Conservation (phyloP, 768 basidiomycete genomes). For the Lactarius psammicola region DNA sequence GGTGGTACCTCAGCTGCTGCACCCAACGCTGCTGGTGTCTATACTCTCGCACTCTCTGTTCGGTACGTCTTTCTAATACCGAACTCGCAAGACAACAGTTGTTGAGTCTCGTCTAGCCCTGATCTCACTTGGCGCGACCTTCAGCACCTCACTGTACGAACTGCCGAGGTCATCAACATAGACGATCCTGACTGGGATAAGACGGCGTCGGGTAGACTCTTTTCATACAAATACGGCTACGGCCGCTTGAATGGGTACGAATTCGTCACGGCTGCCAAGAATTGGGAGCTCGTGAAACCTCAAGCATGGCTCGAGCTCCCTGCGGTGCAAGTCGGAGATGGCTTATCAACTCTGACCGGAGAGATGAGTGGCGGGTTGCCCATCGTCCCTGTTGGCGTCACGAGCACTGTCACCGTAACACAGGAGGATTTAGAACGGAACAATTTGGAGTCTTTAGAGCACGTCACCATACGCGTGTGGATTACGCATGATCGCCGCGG, state of each 20-base stretch:
- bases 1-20: slow-evolving; percentile 98
- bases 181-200: slow-evolving; percentile 94
- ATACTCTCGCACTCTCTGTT: slow-evolving; percentile 84
- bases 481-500: slow-evolving; percentile 85
- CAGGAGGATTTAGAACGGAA: slow-evolving; percentile 60
- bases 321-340: slow-evolving; percentile 62
- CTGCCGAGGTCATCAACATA: slow-evolving; percentile 73
- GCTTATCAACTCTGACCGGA: slow-evolving; percentile 53
- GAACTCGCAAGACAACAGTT: slow-evolving; percentile 10
- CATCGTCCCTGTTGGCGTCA: slow-evolving; percentile 65
- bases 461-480: slow-evolving; percentile 90
- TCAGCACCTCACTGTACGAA: slow-evolving; percentile 82
- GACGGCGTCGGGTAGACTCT: slow-evolving; percentile 65
- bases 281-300: slow-evolving; percentile 88
- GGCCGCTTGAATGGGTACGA: slow-evolving; percentile 82
- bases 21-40: slow-evolving; percentile 92
- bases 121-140: slow-evolving; percentile 97
- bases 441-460: slow-evolving; percentile 89
- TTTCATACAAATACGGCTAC: slow-evolving; percentile 94
- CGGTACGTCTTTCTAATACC: slow-evolving; percentile 50
- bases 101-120: slow-evolving; percentile 50
- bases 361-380: slow-evolving; percentile 61
- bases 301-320: slow-evolving; percentile 87
- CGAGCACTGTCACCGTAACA: slow-evolving; percentile 63
- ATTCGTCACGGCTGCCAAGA: slow-evolving; percentile 76